Evolutionary conservation across 257 asterid species (phyloP), one percentile per base, ranked within the genome.

Genomic region (Eustoma russellianum): DNA sequence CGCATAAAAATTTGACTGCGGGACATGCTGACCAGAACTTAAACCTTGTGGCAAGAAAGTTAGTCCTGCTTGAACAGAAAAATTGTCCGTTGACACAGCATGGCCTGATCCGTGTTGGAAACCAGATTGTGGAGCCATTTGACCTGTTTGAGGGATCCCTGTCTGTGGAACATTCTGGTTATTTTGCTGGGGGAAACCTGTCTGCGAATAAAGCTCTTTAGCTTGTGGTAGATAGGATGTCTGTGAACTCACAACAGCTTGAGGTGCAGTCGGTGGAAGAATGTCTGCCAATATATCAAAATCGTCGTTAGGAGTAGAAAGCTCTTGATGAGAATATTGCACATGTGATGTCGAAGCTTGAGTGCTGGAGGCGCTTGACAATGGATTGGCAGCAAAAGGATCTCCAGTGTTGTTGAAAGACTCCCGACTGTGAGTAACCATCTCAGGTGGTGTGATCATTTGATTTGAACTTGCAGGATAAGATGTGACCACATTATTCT

Each of bases 221-320:
- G 73, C 66, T 66, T 73, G 68, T 62, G 52, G 71, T 13, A 68
- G 67, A 75, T 68, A 67, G 40, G 64, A 73, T 51, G 59, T 46
- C 68, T 66, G 80, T 60, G 88, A 7, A 60, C 46, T 59, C 60
- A 51, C 74, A 59, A 55, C 55, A 46, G 71, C 64, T 19, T 76
- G 72, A 48, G 78, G 71, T 59, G 70, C 83, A 45, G 95, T 70
- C 13, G 85, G 88, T 12, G 94, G 99, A 53, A 92, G 94, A 70
- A 92, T 88, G 70, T 85, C 95, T 1, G 94, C 99, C 73, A 92
- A 79, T 67, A 92, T 81, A 71, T 92, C 97, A 64, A 81, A 41
- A 43, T 83, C 88, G 12, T 65, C 75, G 70, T 44, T 55, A 40
- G 74, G 51, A 38, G 74, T 60, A 43, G 95, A 68, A 9, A 71